Base-by-base conservation (phyloP, 306 rosid species). In the Ziziphus jujuba region DNA sequence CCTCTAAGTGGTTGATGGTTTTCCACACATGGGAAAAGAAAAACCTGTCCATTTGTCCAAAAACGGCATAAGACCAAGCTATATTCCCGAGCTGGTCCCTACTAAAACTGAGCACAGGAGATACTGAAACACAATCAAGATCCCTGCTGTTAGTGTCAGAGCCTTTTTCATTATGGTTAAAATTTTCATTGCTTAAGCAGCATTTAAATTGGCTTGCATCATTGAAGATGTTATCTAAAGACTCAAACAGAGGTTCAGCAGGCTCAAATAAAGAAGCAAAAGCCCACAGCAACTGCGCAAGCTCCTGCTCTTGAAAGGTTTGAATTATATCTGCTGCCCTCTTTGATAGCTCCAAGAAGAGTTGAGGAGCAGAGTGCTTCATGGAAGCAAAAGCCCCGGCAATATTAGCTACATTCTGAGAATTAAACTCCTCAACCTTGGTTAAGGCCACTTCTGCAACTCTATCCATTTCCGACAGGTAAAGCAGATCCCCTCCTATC, bases 321-420 rank as follows among this genome's bases (percentile, higher is more conserved):
- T 81, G 86, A 72, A 86, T 83, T 71, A 90, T 78, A 48, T 76
- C 69, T 8, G 95, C 80, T 40, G 96, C 97, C 78, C 83, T 84
- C 67, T 59, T 81, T 1, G 87, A 80, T 77, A 93, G 77, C 73
- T 80, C 84, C 2, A 75, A 59, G 63, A 93, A 93, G 62, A 93
- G 98, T 60, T 79, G 89, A 43, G 95, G 72, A 63, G 95, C 89
- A 57, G 97, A 88, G 64, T 90, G 98, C 78, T 82, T 88, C 98
- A 90, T 93, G 51, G 91, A 84, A 67, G 98, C 98, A 72, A 93
- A 93, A 72, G 97, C 93, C 75, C 97, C 96, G 0, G 91, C 91
- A 71, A 84, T 69, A 75, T 90, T 93, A 53, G 97, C 98, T 62
- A 87, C 84, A 78, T 93, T 90, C 80, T 93, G 98, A 60, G 96